A percentile compares a stretch with the other conserved stretches of the same genome.
phyloP scores from a whole-genome alignment of 2,329 filamentous ascomycete genomes.

The Ophiocordyceps polyrhachis-furcata region DNA sequence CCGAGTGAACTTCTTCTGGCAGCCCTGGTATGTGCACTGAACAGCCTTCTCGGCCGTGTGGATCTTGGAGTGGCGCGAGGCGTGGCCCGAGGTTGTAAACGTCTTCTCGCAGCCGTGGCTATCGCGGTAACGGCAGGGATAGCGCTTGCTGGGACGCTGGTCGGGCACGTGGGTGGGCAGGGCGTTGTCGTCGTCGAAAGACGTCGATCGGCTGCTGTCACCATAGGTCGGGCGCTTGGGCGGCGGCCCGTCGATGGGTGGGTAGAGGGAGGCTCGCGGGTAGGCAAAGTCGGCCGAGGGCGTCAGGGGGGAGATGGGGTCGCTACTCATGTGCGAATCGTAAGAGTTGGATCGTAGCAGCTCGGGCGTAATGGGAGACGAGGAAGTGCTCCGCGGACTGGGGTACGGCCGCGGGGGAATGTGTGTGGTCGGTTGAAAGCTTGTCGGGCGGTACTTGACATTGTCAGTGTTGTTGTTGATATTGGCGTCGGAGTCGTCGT shows the following conservation, averaged over 20 bases:
- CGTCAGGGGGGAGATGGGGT: conserved; percentile 35
- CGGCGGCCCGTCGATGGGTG: conserved; percentile 11
- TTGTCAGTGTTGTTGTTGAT: conserved; percentile 8
- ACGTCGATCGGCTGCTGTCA: conserved; percentile 25
- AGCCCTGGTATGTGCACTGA: conserved; percentile 46
- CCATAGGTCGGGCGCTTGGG: conserved; percentile 24
- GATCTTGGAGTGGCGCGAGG: conserved; percentile 71
- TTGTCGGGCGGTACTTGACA: conserved; percentile 8
- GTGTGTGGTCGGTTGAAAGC: conserved; percentile 18
- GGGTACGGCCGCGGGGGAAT: conserved; percentile 15
- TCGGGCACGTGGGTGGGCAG: conserved; percentile 19
- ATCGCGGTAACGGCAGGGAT: conserved; percentile 56
- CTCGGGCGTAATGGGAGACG: conserved; percentile 33
- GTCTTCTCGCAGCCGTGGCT: conserved; percentile 56
- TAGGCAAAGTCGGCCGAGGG: conserved; percentile 27
- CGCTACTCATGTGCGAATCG: conserved; percentile 38
- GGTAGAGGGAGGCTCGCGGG: conserved; percentile 20
- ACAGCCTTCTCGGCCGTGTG: conserved; percentile 68
- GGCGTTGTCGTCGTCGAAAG: conserved; percentile 31
- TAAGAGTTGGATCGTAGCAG: conserved; percentile 42
- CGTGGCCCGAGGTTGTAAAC: conserved; percentile 70
- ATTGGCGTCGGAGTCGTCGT: conserved; percentile 24
- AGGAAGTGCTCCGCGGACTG: conserved; percentile 20
- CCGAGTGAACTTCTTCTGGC: conserved; percentile 63
- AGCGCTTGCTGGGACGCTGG: conserved; percentile 42